Percentiles rank a stretch among this genome's conserved stretches.
Evolutionary conservation across 495 filamentous ascomycete genomes (phyloP).

Genomic region (Evernia prunastri): DNA sequence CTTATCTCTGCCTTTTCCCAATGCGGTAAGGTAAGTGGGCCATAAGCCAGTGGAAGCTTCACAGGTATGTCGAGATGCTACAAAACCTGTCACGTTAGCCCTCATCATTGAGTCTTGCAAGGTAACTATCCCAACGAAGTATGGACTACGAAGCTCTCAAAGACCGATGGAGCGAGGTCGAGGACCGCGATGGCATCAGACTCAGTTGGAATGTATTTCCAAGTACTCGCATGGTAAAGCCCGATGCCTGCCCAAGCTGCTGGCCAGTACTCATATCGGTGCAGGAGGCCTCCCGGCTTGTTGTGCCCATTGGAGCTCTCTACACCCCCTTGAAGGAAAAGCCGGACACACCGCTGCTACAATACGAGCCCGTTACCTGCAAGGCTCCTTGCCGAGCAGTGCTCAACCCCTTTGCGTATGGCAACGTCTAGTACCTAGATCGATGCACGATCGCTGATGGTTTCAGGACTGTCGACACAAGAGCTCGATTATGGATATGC

Average conservation of each 20-base stretch:
- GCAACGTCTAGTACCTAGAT: neutral
- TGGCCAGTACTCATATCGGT: constrained; percentile 23
- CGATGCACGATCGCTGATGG: constrained; percentile 20
- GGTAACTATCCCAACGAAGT: constrained; percentile 26
- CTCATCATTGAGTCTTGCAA: neutral
- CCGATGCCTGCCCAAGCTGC: constrained; percentile 18
- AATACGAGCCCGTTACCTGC: constrained; percentile 97
- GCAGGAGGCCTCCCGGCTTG: constrained; percentile 92
- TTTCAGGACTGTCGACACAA: constrained; percentile 83
- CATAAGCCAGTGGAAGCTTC: neutral
- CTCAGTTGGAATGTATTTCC: constrained; percentile 99
- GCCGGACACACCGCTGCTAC: constrained; percentile 77
- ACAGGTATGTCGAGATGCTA: neutral
- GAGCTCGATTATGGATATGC: constrained; percentile 95
- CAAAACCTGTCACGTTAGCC: neutral
- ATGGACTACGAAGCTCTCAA: constrained; percentile 82
- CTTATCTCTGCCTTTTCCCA: too few relatives aligned
- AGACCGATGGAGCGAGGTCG: constrained; percentile 94
- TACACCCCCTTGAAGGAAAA: constrained; percentile 98
- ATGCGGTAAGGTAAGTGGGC: too few relatives aligned
- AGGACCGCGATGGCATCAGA: constrained; percentile 93
- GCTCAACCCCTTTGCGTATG: constrained; percentile 92
- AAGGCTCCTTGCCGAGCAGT: constrained; percentile 94
- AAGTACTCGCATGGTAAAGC: constrained; percentile 88
- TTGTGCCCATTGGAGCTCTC: constrained; percentile 93